These are phyloP conservation scores for Gynostemma pentaphyllum DNA, from an alignment of 306 rosid genomes.

Conservation along the genomic window DNA sequence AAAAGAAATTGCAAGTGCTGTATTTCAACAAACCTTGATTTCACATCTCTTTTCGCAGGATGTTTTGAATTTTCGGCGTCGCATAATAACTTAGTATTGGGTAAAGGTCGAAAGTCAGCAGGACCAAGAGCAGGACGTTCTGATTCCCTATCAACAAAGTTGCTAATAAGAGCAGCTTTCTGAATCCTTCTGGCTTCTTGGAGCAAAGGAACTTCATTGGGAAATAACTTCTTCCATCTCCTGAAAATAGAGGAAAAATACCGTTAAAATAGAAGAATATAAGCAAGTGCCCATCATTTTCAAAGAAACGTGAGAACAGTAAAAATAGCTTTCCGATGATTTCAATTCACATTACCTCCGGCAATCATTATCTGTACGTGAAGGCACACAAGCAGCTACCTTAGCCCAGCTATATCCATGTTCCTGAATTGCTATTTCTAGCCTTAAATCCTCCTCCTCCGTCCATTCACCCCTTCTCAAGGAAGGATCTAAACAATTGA, in stretches of 20 bases:
- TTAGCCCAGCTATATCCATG: slow-evolving; percentile 86
- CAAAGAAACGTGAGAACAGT: neutral
- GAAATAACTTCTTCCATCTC: slow-evolving; percentile 75
- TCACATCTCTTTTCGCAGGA: slow-evolving; percentile 22
- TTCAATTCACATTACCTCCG: slow-evolving; percentile 41
- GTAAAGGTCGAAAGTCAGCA: slow-evolving; percentile 47
- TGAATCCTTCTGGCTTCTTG: slow-evolving; percentile 57
- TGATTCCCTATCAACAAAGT: slow-evolving; percentile 79
- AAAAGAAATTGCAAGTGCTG: neutral
- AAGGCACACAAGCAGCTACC: slow-evolving; percentile 70
- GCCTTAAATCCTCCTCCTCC: slow-evolving; percentile 67
- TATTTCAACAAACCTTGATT: slow-evolving; percentile 26
- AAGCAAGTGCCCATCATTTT: neutral
- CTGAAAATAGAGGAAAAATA: slow-evolving; percentile 22
- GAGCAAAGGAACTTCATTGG: slow-evolving; percentile 53
- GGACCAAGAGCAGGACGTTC: slow-evolving; percentile 74
- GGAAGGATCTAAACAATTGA: slow-evolving; percentile 71
- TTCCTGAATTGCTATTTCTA: slow-evolving; percentile 56
- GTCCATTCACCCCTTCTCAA: slow-evolving; percentile 73
- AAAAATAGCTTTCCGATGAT: neutral
- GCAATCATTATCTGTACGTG: slow-evolving; percentile 88
- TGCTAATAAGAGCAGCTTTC: slow-evolving; percentile 43
- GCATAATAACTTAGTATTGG: slow-evolving; percentile 15
- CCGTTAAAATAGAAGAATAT: neutral
- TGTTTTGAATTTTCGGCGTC: slow-evolving; percentile 13